Conservation (phyloP, 2,329 filamentous ascomycete genomes). For the Coniochaeta sp. region DNA sequence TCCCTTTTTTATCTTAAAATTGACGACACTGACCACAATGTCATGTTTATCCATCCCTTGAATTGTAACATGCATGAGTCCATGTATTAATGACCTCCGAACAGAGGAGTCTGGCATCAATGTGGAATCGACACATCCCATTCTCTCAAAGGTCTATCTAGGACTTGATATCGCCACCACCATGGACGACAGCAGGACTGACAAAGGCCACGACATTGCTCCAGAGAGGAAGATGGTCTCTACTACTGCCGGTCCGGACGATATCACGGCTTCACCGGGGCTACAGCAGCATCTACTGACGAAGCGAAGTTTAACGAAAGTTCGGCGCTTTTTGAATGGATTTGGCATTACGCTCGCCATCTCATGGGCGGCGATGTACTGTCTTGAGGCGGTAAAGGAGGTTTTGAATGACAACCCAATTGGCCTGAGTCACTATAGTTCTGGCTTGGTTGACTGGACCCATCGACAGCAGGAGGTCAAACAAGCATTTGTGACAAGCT, state of each 20-base stretch:
- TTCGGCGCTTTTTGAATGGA: neutral
- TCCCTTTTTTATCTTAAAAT: neutral
- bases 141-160: too few relatives aligned
- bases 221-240: neutral
- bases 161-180: neutral
- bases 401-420: neutral
- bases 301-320: neutral
- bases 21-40: neutral
- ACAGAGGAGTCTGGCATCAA: too few relatives aligned
- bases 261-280: neutral
- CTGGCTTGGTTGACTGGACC: neutral
- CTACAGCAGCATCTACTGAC: neutral
- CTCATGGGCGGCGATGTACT: neutral
- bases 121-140: too few relatives aligned
- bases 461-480: constrained; percentile 2
- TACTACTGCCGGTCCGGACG: neutral
- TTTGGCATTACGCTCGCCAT: neutral
- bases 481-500: constrained; percentile 62
- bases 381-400: neutral
- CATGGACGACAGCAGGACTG: neutral
- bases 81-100: too few relatives aligned
- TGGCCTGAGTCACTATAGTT: neutral
- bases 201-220: neutral
- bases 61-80: too few relatives aligned
- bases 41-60: neutral